Conservation (phyloP, 163 green algal genomes). For the Scenedesmus sp. region DNA sequence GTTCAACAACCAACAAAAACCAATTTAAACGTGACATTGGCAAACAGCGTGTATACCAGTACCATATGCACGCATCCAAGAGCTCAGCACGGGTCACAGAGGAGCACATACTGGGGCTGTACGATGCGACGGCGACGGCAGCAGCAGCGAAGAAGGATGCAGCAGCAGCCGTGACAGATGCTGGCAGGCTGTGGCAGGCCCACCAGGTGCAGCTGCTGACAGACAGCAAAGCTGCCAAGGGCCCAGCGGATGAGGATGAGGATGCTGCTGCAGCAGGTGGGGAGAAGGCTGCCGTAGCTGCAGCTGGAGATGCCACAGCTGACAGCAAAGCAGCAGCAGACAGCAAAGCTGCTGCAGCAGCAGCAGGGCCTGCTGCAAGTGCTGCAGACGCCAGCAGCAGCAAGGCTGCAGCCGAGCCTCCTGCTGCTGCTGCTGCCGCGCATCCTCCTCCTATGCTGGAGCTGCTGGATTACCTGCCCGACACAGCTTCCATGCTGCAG, state of each 20-base stretch:
- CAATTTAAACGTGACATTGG: too few species aligned
- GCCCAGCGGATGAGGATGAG: background rate
- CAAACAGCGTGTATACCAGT: conserved; percentile 69
- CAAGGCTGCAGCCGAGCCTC: background rate
- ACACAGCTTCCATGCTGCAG: conserved; percentile 30
- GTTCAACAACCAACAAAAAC: too few species aligned
- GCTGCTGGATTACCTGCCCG: conserved; percentile 63
- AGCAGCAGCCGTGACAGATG: background rate
- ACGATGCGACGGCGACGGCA: conserved; percentile 14
- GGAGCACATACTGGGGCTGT: conserved; percentile 59
- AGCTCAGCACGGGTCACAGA: conserved; percentile 42
- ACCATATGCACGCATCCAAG: conserved; percentile 43
- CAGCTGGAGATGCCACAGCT: background rate
- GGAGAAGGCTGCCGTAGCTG: background rate
- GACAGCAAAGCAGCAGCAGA: too few species aligned
- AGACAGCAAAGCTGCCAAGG: background rate
- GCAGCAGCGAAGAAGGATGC: conserved; percentile 21
- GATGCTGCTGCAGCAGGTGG: background rate
- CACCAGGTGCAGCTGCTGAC: background rate
- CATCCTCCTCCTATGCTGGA: conserved; percentile 56
- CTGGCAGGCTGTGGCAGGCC: background rate
- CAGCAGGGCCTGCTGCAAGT: background rate
- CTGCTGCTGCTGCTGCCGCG: background rate
- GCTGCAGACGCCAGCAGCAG: background rate
- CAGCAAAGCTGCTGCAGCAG: background rate